Base-by-base conservation (phyloP, 2,329 filamentous ascomycete species). In the Penicillium expansum region DNA sequence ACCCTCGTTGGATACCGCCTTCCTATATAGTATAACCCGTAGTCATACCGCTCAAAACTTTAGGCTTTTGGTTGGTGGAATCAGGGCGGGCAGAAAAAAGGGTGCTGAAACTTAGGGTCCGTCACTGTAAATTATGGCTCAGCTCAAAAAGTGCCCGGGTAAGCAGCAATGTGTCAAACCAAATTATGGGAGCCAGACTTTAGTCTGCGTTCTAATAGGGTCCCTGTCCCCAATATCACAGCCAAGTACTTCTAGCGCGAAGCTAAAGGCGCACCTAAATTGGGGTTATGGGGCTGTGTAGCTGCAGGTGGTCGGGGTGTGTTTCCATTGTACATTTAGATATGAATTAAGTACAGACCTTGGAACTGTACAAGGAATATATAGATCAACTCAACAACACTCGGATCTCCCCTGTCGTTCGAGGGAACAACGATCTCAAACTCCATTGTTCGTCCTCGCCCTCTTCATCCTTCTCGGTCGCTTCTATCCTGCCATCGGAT, bases 371-470 rank as follows among this genome's bases (percentile, higher is more conserved):
- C 27, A 43, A 22, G 32, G 14, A 11, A 20, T 32, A 32, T 53
- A 54, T 22, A 32, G 3, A 52, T 67, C 61, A 86, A 70, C 84
- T 86, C 58, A 88, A 71, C 63, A 88, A 69, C 33, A 87, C 85
- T 57, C 83, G 77, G 56, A 87, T 86, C 71, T 88, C 85, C 18
- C 80, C 84, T 48, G 81, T 82, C 1, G 85, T 87, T 60, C 85
- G 77, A n/a, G 85, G 85, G 71, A 87, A 87, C 24, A 86, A 66
- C 51, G 83, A 79, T 60, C 83, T 79, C 60, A 87, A 68, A 47
- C 68, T 74, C 65, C 64, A 70, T 22, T 66, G 61, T 18, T 67
- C 66, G 39, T 69, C 69, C 8, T 69, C 69, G 2, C 74, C 71
- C 16, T 75, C 73, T 4, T 73, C 72, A 4, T 54, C 59, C n/a